Evolutionary conservation across 495 filamentous ascomycete genomes (phyloP).

Genomic region (Bathelium albidoporum): DNA sequence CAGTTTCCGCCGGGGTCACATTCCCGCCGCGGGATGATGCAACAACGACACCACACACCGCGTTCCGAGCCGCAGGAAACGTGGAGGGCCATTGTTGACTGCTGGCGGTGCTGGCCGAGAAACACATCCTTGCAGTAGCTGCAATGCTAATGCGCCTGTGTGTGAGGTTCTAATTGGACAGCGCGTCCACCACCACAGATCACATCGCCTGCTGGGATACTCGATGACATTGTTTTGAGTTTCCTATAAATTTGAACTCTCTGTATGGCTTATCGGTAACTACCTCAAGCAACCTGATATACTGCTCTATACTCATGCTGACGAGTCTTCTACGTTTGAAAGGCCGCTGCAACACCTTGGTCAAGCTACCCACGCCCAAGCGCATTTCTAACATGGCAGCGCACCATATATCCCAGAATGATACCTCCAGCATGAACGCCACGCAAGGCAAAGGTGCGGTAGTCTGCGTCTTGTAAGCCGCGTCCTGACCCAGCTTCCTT

Average conservation of each 20-base stretch:
- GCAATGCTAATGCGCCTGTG: neutral
- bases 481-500: neutral
- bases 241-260: neutral
- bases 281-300: too few species aligned
- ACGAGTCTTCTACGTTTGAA: neutral
- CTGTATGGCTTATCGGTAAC: neutral
- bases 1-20: neutral
- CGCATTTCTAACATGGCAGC: neutral
- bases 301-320: neutral
- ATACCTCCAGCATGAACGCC: slow-evolving; percentile 9
- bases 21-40: neutral
- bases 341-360: neutral
- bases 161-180: neutral
- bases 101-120: neutral
- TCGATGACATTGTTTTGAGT: neutral
- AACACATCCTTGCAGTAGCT: neutral
- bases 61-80: neutral
- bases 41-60: neutral
- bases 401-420: neutral
- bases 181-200: neutral
- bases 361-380: neutral
- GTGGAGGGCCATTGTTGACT: neutral
- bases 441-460: slow-evolving; percentile 38
- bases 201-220: neutral
- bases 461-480: slow-evolving; percentile 54